Conservation (phyloP, 768 basidiomycete species). For the Candolleomyces eurysporus region DNA sequence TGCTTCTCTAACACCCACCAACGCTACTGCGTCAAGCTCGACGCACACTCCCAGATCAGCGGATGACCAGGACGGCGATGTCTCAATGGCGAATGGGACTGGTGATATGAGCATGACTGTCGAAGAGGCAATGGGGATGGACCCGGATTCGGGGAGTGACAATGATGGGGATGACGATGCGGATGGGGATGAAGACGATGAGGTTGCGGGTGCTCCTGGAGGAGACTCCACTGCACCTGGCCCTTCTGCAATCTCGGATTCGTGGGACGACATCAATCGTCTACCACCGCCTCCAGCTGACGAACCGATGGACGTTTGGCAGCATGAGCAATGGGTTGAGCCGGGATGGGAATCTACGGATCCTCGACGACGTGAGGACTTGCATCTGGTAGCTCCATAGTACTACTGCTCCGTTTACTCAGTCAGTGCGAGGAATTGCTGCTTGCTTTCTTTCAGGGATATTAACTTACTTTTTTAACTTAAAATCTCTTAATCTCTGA, state of each 20-base stretch:
- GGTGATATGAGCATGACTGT: constrained; percentile 28
- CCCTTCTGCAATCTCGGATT: background rate
- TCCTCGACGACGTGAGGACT: constrained; percentile 15
- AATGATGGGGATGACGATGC: constrained; percentile 11
- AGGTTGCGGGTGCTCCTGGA: constrained; percentile 19
- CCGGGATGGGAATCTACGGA: constrained; percentile 8
- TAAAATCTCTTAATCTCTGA: no score
- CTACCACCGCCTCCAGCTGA: background rate
- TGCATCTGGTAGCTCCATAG: background rate
- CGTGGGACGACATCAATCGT: background rate
- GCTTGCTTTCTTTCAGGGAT: no score
- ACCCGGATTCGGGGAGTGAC: constrained; percentile 23
- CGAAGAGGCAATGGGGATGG: constrained; percentile 20
- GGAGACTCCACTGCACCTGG: background rate
- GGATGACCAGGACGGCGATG: constrained; percentile 30
- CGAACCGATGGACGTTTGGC: constrained; percentile 6
- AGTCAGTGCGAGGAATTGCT: no score
- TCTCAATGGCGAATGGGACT: background rate
- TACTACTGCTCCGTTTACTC: no score
- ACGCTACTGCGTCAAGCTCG: constrained; percentile 21
- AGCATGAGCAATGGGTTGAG: background rate
- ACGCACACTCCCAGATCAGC: constrained; percentile 40
- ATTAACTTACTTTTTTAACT: no score
- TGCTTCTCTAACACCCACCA: constrained; percentile 20
- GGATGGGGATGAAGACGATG: constrained; percentile 31